Base-by-base conservation (phyloP, 768 basidiomycete species). In the Leccinum longicurvipes region DNA sequence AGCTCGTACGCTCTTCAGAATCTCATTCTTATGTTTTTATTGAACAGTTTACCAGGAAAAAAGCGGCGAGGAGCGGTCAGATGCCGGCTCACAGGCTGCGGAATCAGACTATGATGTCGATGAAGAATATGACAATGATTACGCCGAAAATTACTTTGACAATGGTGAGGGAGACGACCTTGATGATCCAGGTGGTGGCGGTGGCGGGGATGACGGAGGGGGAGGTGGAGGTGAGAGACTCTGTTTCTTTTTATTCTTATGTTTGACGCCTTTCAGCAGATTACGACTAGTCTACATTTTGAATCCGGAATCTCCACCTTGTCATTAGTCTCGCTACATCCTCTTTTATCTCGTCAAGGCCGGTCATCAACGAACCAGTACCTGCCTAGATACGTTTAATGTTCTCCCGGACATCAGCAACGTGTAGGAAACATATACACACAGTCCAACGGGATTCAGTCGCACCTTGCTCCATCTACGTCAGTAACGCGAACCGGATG, bases 61-160 rank as follows among this genome's bases (percentile, higher is more conserved):
- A 62, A 87, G 86, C 1, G 81, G 79, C 23, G 84, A 86, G 6
- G 89, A 91, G 54, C 75, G 76, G 4, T 89, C 87, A 28, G 83
- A 88, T 15, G 78, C 70, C 24, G 87, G 82, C 21, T 89, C 87
- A 11, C 84, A 87, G 62, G 81, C 70, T 28, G 79, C 72, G 7
- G 83, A 84, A 39, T 84, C 82, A 24, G 90, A 93, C 68, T 92
- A 92, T 65, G 91, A 92, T 60, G 88, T 89, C 21, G 88, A 92
- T 29, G 92, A 95, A 69, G 91, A 92, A 63, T 91, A 93, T 65
- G 91, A 93, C 70, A 92, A 93, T 61, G 91, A 93, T 59, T 93
- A 93, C 59, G 91, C 87, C 3, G 87, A 89, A 58, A 91, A 93
- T 67, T 93, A 93, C 77, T 93, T 93, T 67, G 91, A 93, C 69